Evolutionary conservation across 2,329 filamentous ascomycete species (phyloP).

Genomic region (Scytalidium lignicola): DNA sequence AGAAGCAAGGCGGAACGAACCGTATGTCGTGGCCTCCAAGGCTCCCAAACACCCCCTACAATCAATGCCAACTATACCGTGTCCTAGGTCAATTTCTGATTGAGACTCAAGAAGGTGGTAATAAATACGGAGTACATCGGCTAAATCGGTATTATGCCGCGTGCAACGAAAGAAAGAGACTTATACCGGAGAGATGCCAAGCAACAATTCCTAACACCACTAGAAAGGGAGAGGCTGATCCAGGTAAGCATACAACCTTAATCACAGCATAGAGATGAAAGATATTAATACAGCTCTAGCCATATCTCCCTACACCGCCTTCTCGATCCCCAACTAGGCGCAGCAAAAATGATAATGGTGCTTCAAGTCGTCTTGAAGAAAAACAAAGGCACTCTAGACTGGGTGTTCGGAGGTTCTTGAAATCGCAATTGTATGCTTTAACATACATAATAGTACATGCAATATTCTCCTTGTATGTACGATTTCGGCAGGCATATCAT

Average conservation of each 20-base stretch:
- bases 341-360: constrained; percentile 20
- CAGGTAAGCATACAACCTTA: constrained; percentile 30
- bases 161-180: constrained; percentile 30
- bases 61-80: background rate
- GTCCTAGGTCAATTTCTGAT: background rate
- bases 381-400: constrained; percentile 32
- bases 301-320: constrained; percentile 27
- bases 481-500: constrained; percentile 74
- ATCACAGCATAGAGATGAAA: constrained; percentile 1
- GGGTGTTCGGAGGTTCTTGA: constrained; percentile 57
- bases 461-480: constrained; percentile 84
- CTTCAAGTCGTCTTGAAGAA: constrained; percentile 19
- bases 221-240: constrained; percentile 40
- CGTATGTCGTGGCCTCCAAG: background rate
- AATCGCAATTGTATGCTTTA: constrained; percentile 57
- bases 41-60: background rate
- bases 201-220: constrained; percentile 36
- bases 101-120: background rate
- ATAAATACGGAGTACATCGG: background rate
- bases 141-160: constrained; percentile 17
- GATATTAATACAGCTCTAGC: constrained; percentile 18
- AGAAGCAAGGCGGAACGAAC: background rate
- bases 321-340: constrained; percentile 13
- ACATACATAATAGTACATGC: constrained; percentile 69
- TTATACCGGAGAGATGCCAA: constrained; percentile 42